A percentile compares a stretch with the other conserved stretches of the same genome.
phyloP scores from a whole-genome alignment of 352 stramenopile species.

The Phytophthora syringae region DNA sequence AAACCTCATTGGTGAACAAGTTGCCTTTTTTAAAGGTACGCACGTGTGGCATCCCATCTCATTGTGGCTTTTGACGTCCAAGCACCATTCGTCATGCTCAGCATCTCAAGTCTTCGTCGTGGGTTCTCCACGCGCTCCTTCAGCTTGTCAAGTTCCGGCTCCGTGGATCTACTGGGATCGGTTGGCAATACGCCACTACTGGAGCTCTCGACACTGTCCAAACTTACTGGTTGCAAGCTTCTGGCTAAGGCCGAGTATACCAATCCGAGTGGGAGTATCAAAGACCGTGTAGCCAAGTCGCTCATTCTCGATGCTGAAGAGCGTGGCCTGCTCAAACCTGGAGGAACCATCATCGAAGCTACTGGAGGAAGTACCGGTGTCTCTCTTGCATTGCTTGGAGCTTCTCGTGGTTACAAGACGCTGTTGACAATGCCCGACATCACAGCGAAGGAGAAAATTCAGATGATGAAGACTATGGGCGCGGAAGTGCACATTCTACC shows the following conservation, averaged over 20 bases:
- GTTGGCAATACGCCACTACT: constrained; percentile 84
- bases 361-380: constrained; percentile 94
- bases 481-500: constrained; percentile 70
- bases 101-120: constrained; percentile 13
- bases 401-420: constrained; percentile 85
- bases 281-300: constrained; percentile 94
- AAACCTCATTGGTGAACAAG: too few relatives aligned
- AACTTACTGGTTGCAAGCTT: constrained; percentile 78
- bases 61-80: constrained; percentile 19
- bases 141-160: constrained; percentile 20
- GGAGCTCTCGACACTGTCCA: constrained; percentile 68
- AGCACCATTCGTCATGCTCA: constrained; percentile 23
- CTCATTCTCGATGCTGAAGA: constrained; percentile 94
- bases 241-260: constrained; percentile 84
- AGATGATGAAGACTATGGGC: constrained; percentile 82
- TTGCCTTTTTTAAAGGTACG: constrained; percentile 20
- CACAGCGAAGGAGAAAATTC: constrained; percentile 77
- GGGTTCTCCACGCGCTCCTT: constrained; percentile 8
- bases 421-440: constrained; percentile 79
- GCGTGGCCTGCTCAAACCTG: constrained; percentile 78
- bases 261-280: constrained; percentile 94
- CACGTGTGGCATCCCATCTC: constrained; percentile 29
- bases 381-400: constrained; percentile 89
- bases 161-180: constrained; percentile 66
- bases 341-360: constrained; percentile 75